These are phyloP conservation scores for Boletus edulis DNA, from an alignment of 768 basidiomycete genomes.

Conservation along the genomic window DNA sequence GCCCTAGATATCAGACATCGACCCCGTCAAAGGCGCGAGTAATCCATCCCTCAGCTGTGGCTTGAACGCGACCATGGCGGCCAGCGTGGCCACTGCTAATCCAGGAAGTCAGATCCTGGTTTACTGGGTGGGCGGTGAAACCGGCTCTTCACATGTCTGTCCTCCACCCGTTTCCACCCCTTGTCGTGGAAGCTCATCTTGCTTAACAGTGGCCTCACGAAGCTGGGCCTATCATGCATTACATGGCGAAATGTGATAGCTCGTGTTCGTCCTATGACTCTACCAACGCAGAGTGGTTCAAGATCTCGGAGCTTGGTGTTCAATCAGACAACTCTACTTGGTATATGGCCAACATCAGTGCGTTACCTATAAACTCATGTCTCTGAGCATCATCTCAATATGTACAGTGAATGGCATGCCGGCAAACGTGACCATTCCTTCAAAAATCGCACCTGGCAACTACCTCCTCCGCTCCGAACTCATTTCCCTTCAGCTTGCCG, in stretches of 20 bases:
- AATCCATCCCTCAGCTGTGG: slow-evolving; percentile 65
- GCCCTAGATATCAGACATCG: slow-evolving; percentile 33
- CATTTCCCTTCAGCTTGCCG: slow-evolving; percentile 71
- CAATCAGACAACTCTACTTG: slow-evolving; percentile 38
- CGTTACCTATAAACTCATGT: slow-evolving; percentile 20
- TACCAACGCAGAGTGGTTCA: slow-evolving; percentile 67
- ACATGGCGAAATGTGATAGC: slow-evolving; percentile 60
- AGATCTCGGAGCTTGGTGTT: slow-evolving; percentile 54
- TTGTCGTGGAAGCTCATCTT: not conserved
- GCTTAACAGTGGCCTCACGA: slow-evolving; percentile 49
- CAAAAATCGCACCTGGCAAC: slow-evolving; percentile 57
- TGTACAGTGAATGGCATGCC: slow-evolving; percentile 35
- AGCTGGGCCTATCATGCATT: slow-evolving; percentile 69
- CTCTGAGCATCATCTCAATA: not conserved
- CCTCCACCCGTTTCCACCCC: not conserved
- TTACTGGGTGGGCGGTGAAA: slow-evolving; percentile 49
- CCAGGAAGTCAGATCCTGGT: slow-evolving; percentile 55
- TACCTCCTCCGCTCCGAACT: slow-evolving; percentile 80
- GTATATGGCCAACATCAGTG: slow-evolving; percentile 50
- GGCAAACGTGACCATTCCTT: slow-evolving; percentile 45
- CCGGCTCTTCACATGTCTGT: slow-evolving; percentile 35
- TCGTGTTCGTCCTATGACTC: slow-evolving; percentile 61
- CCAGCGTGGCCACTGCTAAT: slow-evolving; percentile 51
- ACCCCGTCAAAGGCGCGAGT: slow-evolving; percentile 53
- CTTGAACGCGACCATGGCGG: slow-evolving; percentile 45